These are phyloP conservation scores for Primulina tabacum DNA, from an alignment of 257 asterid species.

Conservation along the genomic window DNA sequence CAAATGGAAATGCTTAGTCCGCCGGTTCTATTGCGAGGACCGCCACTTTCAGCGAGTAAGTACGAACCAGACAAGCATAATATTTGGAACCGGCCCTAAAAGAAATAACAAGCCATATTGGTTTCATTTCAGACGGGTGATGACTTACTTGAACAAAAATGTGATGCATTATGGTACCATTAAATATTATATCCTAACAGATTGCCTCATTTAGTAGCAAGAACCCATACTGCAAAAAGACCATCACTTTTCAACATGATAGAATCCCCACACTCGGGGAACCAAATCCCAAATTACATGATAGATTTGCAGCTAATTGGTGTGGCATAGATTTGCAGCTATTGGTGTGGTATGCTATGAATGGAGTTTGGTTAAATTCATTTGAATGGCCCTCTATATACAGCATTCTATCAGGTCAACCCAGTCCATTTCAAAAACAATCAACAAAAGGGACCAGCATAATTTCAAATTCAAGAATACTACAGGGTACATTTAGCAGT, in stretches of 20 bases:
- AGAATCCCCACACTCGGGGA: background rate
- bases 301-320: background rate
- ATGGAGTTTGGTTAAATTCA: background rate
- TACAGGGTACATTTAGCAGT: background rate
- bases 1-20: conserved; percentile 71
- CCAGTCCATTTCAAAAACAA: background rate
- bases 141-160: background rate
- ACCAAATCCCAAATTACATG: background rate
- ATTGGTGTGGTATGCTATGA: background rate
- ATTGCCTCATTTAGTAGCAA: conserved; percentile 13
- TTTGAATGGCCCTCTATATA: background rate
- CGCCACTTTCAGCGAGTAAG: conserved; percentile 62
- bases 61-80: conserved; percentile 72
- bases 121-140: conserved; percentile 5
- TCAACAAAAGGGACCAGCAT: background rate
- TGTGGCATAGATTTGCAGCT: background rate
- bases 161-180: background rate
- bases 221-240: background rate
- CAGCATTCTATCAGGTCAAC: background rate
- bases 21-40: conserved; percentile 64
- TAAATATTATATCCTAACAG: no score
- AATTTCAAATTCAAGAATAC: background rate
- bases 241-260: background rate
- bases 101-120: conserved; percentile 23
- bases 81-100: conserved; percentile 72